These are phyloP conservation scores for Scheffersomyces lignicola DNA, from an alignment of 1,139 yeast genomes.

Conservation along the genomic window DNA sequence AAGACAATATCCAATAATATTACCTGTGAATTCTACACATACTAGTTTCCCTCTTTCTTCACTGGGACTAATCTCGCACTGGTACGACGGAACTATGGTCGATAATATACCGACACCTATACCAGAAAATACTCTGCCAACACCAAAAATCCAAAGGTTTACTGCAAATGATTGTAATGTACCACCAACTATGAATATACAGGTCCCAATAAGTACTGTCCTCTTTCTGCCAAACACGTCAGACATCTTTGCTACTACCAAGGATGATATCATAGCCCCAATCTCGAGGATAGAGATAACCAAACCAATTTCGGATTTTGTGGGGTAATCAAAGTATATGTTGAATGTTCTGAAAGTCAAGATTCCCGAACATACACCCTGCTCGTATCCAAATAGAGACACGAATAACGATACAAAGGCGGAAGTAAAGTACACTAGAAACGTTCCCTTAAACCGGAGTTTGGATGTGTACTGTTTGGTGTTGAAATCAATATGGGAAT, in stretches of 20 bases:
- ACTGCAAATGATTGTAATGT: slow-evolving; percentile 47
- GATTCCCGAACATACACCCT: slow-evolving; percentile 87
- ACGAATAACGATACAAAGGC: slow-evolving; percentile 84
- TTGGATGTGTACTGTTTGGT: slow-evolving; percentile 33
- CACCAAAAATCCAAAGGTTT: slow-evolving; percentile 42
- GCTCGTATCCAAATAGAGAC: slow-evolving; percentile 85
- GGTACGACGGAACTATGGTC: slow-evolving; percentile 55
- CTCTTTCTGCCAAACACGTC: slow-evolving; percentile 49
- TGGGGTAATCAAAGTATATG: slow-evolving; percentile 44
- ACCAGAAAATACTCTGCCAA: slow-evolving; percentile 53
- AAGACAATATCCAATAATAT: slow-evolving; percentile 51
- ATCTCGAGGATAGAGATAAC: slow-evolving; percentile 53
- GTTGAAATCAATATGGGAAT: slow-evolving; percentile 40
- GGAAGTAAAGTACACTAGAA: slow-evolving; percentile 69
- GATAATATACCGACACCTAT: slow-evolving; percentile 54
- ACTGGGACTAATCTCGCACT: slow-evolving; percentile 56
- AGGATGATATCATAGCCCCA: slow-evolving; percentile 51
- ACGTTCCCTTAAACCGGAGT: slow-evolving; percentile 39
- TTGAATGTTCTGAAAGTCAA: slow-evolving; percentile 47
- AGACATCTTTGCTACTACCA: slow-evolving; percentile 47
- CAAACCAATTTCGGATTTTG: slow-evolving; percentile 48
- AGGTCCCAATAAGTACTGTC: slow-evolving; percentile 50
- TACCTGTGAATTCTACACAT: slow-evolving; percentile 57
- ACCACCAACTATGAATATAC: slow-evolving; percentile 52
- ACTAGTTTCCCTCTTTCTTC: slow-evolving; percentile 57